phyloP scores from a whole-genome alignment of 108 stramenopile genomes.

The Conticribra weissflogii region DNA sequence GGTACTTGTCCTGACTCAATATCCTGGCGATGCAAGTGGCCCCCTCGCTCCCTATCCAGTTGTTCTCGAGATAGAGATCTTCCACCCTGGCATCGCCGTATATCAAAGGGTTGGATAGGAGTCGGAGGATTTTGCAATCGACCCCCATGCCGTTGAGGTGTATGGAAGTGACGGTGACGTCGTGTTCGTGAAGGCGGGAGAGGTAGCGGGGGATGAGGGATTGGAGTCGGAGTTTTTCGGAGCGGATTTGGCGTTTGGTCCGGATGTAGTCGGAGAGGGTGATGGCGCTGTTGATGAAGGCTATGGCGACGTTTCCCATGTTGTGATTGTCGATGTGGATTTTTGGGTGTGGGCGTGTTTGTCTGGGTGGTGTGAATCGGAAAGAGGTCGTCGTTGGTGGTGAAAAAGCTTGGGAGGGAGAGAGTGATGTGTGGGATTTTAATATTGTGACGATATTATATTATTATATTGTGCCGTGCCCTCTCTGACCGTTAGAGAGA shows the following conservation, averaged over 20 bases:
- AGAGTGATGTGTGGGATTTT: no score
- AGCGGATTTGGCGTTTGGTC: constrained; percentile 6
- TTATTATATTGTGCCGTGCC: no score
- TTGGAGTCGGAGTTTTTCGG: constrained; percentile 28
- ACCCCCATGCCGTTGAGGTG: constrained; percentile 34
- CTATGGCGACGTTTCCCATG: constrained; percentile 43
- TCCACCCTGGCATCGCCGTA: constrained; percentile 9
- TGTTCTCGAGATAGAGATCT: constrained; percentile 31
- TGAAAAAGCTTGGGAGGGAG: no score
- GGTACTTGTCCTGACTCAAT: constrained; percentile 9
- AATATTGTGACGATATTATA: no score
- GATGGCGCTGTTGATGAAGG: constrained; percentile 20
- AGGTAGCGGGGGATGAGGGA: constrained; percentile 29
- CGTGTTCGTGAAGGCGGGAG: constrained; percentile 18
- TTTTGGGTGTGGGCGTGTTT: no score
- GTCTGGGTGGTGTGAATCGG: no score
- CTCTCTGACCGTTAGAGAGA: no score
- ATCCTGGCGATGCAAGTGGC: constrained; percentile 36
- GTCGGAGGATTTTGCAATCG: constrained; percentile 24
- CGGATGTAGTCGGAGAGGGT: constrained; percentile 17
- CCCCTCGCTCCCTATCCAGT: constrained; percentile 32
- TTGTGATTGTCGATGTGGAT: neutral
- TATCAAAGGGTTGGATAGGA: constrained; percentile 17
- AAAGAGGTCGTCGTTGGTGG: no score
- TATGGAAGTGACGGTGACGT: constrained; percentile 25